phyloP scores from a whole-genome alignment of 2,329 filamentous ascomycete species.

The Colletotrichum kahawae region DNA sequence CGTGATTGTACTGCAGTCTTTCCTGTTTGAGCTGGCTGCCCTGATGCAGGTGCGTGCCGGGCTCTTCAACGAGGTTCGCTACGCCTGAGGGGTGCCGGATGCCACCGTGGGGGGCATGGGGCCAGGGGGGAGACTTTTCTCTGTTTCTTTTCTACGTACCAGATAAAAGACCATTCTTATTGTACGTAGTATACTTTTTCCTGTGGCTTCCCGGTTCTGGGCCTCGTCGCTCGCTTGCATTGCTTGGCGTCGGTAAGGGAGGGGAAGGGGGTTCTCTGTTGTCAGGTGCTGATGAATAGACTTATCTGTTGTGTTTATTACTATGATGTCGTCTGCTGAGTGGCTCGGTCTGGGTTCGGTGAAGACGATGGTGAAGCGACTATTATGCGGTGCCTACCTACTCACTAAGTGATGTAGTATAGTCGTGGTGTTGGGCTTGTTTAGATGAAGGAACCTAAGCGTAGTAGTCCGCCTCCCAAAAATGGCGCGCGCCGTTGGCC shows the following conservation, averaged over 20 bases:
- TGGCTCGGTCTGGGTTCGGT: not conserved
- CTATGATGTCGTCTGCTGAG: not conserved
- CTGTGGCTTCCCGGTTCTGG: not conserved
- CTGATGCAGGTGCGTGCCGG: conserved; percentile 77
- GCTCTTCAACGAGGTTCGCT: conserved; percentile 78
- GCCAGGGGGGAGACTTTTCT: not conserved
- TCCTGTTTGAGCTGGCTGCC: conserved; percentile 77
- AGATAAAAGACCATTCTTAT: not conserved
- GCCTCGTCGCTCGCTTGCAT: not conserved
- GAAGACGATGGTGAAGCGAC: not conserved
- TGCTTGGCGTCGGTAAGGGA: not conserved
- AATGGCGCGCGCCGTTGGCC: not conserved
- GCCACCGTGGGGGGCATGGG: not conserved
- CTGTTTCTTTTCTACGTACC: not conserved
- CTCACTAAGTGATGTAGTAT: not conserved
- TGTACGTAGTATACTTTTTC: conserved; percentile 1
- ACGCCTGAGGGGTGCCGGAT: conserved; percentile 40
- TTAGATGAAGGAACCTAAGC: not conserved
- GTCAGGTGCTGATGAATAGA: not conserved
- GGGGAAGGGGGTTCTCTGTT: not conserved
- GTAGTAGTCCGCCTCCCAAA: not conserved
- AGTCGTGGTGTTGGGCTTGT: not conserved
- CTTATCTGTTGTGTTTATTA: not conserved
- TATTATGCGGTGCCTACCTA: not conserved
- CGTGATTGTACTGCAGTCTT: conserved; percentile 79